Conservation (phyloP, 306 rosid species). For the Prunus persica region Prunus_persica_NCBIv2 NC_034014.1:29874501-29875000, state of each 20-base stretch:
- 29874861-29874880: constrained; percentile 98
- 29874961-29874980: background rate
- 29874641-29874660: constrained; percentile 75
- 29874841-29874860: constrained; percentile 91
- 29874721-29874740: background rate
- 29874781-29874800: background rate
- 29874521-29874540: background rate
- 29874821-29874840: constrained; percentile 69
- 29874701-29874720: constrained; percentile 18
- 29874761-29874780: constrained; percentile 13
- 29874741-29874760: constrained; percentile 17
- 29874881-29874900: constrained; percentile 93
- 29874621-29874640: constrained; percentile 84
- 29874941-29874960: background rate
- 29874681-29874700: constrained; percentile 58
- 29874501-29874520: background rate
- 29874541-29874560: constrained; percentile 5
- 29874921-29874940: constrained; percentile 71
- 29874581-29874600: constrained; percentile 79
- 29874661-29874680: constrained; percentile 81
- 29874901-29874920: constrained; percentile 99
- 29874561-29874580: constrained; percentile 28
- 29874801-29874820: background rate
- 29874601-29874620: constrained; percentile 87
- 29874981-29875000: background rate